Evolutionary conservation across 352 stramenopile genomes (phyloP).

Genomic region (Phytophthora sojae): DNA sequence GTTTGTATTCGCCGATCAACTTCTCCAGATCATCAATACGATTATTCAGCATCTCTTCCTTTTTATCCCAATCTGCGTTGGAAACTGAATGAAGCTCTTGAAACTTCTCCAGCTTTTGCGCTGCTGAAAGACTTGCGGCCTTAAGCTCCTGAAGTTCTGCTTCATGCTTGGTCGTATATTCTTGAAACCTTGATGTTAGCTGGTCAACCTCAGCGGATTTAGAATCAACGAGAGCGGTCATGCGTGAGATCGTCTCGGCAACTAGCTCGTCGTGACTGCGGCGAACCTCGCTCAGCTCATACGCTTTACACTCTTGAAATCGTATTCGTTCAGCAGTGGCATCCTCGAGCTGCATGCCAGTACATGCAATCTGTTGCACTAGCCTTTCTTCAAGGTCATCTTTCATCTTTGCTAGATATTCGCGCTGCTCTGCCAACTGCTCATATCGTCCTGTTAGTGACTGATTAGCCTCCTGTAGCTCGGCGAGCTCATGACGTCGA

Average conservation of each 20-base stretch:
- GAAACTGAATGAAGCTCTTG: conserved; percentile 42
- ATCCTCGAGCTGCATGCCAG: conserved; percentile 31
- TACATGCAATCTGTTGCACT: conserved; percentile 17
- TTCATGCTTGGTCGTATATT: conserved; percentile 10
- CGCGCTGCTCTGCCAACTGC: conserved; percentile 11
- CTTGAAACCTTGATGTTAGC: conserved; percentile 32
- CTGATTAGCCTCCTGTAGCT: conserved; percentile 2
- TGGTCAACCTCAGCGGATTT: conserved; percentile 48
- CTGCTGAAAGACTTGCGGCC: neutral
- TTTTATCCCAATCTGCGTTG: conserved; percentile 39
- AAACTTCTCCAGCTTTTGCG: conserved; percentile 26
- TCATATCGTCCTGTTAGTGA: conserved; percentile 7
- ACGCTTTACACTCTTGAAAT: conserved; percentile 14
- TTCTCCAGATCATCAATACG: conserved; percentile 28
- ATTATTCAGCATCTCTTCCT: conserved; percentile 27
- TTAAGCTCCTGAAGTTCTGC: conserved; percentile 17
- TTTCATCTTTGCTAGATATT: conserved; percentile 5
- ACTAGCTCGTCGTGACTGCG: conserved; percentile 13
- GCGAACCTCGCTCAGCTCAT: conserved; percentile 14
- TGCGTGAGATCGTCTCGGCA: conserved; percentile 32
- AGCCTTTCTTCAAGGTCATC: conserved; percentile 14
- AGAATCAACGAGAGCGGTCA: conserved; percentile 49
- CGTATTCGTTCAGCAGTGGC: conserved; percentile 11
- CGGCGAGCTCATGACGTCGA: conserved; percentile 8
- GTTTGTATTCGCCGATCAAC: conserved; percentile 26